Evolutionary conservation across 345 rosid species (phyloP), one percentile per base, ranked within the genome.

Genomic region (Ceriops tagal): DNA sequence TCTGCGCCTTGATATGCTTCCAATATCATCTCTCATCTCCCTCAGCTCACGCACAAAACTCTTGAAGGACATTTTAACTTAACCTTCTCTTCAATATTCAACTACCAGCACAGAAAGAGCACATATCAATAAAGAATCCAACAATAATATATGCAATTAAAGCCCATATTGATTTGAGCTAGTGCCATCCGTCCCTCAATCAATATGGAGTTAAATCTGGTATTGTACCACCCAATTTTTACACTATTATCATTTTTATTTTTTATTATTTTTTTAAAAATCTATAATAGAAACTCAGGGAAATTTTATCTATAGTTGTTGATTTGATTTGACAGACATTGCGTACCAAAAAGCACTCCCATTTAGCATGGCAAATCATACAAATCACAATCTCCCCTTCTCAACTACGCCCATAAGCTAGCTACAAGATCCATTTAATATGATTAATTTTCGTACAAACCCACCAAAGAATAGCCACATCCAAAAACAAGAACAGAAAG

Each of bases 41-140:
- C 69, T 91, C 61, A 93, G 72, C 81, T 93, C 97, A n/a, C 96
- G 91, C 73, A 91, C 83, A 64, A 91, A 80, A 87, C 82, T 86
- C 79, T 89, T 91, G 1, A 91, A 64, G 3, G 96, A 82, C 98
- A 93, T 91, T 74, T 83, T 72, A 57, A 63, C 47, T 82, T 47
- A 69, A 62, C 66, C 72, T 56, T 47, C 16, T 73, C 61, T 60
- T 70, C 72, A 67, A 28, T 26, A 62, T 62, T 24, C 67, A 71
- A 73, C 85, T 75, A 76, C 74, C 71, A 53, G 28, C 55, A 73
- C 8, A 61, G 8, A 39, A 53, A 7, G 13, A 31, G 18, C 7
- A 34, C 46, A 53, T 46, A 60, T 62, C 62, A 27, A 62, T 18
- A 11, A 31, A 32, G 49, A 22, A 9, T 11, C n/a, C 10, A 37